These are phyloP conservation scores for Ogataea methylovora DNA, from an alignment of 805 yeast species.

Conservation along the genomic window DNA sequence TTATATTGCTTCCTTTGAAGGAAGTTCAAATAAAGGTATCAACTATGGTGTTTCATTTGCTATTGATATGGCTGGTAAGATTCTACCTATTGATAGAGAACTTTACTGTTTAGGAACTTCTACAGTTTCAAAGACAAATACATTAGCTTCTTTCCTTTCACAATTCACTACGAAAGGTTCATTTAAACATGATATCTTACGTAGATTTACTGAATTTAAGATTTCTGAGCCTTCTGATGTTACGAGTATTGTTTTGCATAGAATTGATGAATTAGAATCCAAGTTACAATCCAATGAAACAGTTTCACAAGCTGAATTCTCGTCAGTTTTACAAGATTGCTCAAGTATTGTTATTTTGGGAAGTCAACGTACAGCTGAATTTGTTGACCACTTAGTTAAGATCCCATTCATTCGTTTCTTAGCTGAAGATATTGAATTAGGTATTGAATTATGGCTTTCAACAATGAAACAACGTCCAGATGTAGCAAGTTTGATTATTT, in stretches of 20 bases:
- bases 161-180: constrained; percentile 67
- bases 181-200: constrained; percentile 27
- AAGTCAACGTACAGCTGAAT: constrained; percentile 34
- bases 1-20: constrained; percentile 46
- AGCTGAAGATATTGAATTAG: constrained; percentile 49
- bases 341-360: constrained; percentile 34
- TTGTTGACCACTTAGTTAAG: constrained; percentile 44
- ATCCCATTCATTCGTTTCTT: constrained; percentile 69
- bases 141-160: constrained; percentile 66
- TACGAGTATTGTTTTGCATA: constrained; percentile 6
- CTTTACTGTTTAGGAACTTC: constrained; percentile 35
- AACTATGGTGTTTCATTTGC: constrained; percentile 89
- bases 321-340: constrained; percentile 33
- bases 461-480: constrained; percentile 60
- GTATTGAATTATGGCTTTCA: constrained; percentile 75
- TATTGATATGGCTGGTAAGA: constrained; percentile 73
- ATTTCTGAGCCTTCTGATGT: constrained; percentile 15
- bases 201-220: constrained; percentile 19
- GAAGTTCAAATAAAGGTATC: constrained; percentile 24
- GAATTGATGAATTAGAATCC: constrained; percentile 3
- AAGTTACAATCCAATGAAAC: constrained; percentile 3
- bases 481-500: constrained; percentile 49
- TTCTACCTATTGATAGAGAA: constrained; percentile 63
- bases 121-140: constrained; percentile 33
- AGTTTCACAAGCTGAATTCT: constrained; percentile 25